These are phyloP conservation scores for Penicillium pancosmium DNA, from an alignment of 495 filamentous ascomycete genomes.

Conservation along the genomic window DNA sequence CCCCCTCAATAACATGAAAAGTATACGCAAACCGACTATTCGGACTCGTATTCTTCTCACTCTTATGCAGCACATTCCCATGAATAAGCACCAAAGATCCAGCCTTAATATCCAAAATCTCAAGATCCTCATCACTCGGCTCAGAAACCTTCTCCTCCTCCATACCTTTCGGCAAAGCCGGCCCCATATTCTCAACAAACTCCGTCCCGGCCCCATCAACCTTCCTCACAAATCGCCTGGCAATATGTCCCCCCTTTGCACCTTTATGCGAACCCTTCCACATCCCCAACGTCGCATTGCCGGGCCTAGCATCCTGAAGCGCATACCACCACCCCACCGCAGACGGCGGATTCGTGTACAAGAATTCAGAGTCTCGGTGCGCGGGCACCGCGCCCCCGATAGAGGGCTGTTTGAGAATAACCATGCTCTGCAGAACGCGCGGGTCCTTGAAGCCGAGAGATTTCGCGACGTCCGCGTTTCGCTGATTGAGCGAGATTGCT, in stretches of 20 bases:
- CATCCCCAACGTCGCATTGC: constrained; percentile 90
- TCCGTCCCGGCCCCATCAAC: constrained; percentile 53
- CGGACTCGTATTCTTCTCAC: constrained; percentile 82
- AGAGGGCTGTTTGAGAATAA: constrained; percentile 97
- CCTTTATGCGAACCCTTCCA: constrained; percentile 72
- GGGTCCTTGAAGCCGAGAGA: constrained; percentile 76
- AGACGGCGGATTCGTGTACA: constrained; percentile 88
- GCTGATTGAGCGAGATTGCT: constrained; percentile 54
- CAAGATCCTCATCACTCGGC: constrained; percentile 58
- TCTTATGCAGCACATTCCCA: constrained; percentile 95
- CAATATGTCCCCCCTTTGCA: constrained; percentile 50
- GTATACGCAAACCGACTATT: constrained; percentile 95
- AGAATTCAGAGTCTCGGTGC: constrained; percentile 89
- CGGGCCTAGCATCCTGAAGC: constrained; percentile 80
- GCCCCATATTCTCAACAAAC: constrained; percentile 55
- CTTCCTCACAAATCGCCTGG: constrained; percentile 74
- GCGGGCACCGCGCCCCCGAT: constrained; percentile 86
- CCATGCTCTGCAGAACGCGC: constrained; percentile 84
- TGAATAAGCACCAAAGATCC: constrained; percentile 92
- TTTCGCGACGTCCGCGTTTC: constrained; percentile 67
- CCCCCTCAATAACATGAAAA: constrained; percentile 94
- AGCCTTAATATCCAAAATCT: constrained; percentile 78
- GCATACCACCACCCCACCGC: constrained; percentile 97
- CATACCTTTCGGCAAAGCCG: constrained; percentile 47
- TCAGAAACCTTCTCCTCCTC: constrained; percentile 36